A percentile compares a stretch with the other conserved stretches of the same genome.
Evolutionary conservation across 202 grass and related monocot species (phyloP).

Genomic region (Carex arenaria): DNA sequence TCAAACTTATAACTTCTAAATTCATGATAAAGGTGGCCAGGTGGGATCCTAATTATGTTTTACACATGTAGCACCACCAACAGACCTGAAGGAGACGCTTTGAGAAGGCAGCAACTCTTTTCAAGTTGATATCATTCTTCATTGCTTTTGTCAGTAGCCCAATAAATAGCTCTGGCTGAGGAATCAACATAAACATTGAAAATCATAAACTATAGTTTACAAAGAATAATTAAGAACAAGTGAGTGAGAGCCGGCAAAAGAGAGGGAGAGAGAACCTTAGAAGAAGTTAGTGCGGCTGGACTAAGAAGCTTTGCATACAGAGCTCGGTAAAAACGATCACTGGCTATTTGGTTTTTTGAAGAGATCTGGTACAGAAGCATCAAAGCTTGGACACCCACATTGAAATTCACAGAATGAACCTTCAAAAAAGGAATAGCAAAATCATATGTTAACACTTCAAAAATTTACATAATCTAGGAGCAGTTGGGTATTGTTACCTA

Average conservation of each 20-base stretch:
- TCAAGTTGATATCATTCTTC: conserved; percentile 94
- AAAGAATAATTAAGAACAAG: conserved; percentile 9
- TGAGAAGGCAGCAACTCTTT: conserved; percentile 84
- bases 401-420: conserved; percentile 96
- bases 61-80: background rate
- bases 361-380: conserved; percentile 97
- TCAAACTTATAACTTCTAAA: background rate
- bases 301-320: conserved; percentile 86
- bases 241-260: too few relatives aligned
- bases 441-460: background rate
- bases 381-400: conserved; percentile 92
- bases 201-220: conserved; percentile 11
- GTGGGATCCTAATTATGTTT: background rate
- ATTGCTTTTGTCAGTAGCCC: conserved; percentile 88
- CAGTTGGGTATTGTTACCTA: background rate
- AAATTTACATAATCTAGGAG: background rate
- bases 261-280: conserved; percentile 54
- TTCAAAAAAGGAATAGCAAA: conserved; percentile 36
- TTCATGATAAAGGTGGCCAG: background rate
- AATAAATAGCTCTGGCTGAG: conserved; percentile 96
- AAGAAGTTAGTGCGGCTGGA: conserved; percentile 79
- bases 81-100: conserved; percentile 84
- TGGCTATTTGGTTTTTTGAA: conserved; percentile 88
- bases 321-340: conserved; percentile 90
- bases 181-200: conserved; percentile 12